phyloP scores from a whole-genome alignment of 345 rosid species.

The Dipteronia dyeriana region DNA sequence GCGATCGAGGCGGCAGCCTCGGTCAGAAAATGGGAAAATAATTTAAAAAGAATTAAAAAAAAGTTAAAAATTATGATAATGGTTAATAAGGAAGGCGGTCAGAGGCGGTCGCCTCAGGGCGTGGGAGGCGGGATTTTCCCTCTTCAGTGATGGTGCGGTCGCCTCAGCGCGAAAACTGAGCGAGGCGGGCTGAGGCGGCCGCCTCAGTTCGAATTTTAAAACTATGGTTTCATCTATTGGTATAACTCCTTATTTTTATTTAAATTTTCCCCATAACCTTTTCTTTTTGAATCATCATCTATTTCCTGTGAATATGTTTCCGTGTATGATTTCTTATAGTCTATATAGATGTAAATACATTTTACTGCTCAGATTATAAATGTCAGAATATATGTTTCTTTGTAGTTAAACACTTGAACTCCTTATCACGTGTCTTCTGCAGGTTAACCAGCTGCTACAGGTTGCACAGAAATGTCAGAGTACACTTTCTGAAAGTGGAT shows the following conservation, averaged over 20 bases:
- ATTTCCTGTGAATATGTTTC: not conserved
- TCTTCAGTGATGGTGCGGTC: no score
- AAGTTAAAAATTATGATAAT: no score
- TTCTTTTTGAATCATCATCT: not conserved
- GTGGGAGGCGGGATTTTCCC: no score
- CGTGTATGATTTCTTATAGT: not conserved
- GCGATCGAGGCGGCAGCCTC: no score
- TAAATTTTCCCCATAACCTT: not conserved
- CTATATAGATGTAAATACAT: not conserved
- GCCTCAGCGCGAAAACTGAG: no score
- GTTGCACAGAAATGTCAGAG: constrained; percentile 96
- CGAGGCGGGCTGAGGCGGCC: no score
- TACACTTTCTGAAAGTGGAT: constrained; percentile 85
- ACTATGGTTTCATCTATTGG: not conserved
- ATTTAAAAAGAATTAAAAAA: no score
- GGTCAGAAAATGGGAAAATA: no score
- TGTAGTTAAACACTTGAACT: not conserved
- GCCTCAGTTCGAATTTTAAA: no score
- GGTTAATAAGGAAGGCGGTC: no score
- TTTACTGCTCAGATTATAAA: not conserved
- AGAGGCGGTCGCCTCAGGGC: no score
- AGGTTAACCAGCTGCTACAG: constrained; percentile 94
- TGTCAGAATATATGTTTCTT: not conserved
- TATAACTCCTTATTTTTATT: not conserved
- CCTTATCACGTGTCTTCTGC: constrained; percentile 17